Percentiles rank a stretch among this genome's conserved stretches.
Conservation (phyloP, 306 rosid species). For the Prinsepia uniflora region DNA sequence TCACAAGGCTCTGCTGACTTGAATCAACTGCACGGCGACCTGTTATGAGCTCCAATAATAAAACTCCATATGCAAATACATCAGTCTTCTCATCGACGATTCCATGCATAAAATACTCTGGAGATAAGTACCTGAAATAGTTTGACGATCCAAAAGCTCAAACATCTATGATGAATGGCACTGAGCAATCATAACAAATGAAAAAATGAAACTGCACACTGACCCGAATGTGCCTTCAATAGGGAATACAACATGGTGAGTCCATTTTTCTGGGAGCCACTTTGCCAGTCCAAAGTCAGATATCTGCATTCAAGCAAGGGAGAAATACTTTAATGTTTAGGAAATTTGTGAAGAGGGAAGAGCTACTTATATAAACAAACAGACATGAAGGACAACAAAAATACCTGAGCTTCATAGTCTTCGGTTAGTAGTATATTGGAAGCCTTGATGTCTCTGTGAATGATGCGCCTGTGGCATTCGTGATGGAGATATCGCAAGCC, state of each 20-base stretch:
- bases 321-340: background rate
- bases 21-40: constrained; percentile 95
- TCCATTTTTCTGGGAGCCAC: constrained; percentile 95
- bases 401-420: constrained; percentile 76
- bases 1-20: constrained; percentile 75
- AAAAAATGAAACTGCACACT: constrained; percentile 26
- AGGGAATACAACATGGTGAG: constrained; percentile 89
- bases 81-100: constrained; percentile 88
- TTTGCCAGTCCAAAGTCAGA: constrained; percentile 96
- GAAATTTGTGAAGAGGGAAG: background rate
- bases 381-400: background rate
- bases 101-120: constrained; percentile 98
- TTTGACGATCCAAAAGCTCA: constrained; percentile 14
- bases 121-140: constrained; percentile 74
- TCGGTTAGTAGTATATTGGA: constrained; percentile 71
- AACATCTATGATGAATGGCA: background rate
- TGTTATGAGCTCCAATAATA: constrained; percentile 82
- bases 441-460: constrained; percentile 95
- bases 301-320: constrained; percentile 42
- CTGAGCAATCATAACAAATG: background rate
- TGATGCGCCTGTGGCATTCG: constrained; percentile 79
- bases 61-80: constrained; percentile 86
- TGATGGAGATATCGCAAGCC: constrained; percentile 81
- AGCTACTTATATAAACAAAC: background rate
- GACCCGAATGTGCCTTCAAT: constrained; percentile 99